phyloP scores from a whole-genome alignment of 176 grass and related monocot genomes.

The Urochloa ruziziensis region DNA sequence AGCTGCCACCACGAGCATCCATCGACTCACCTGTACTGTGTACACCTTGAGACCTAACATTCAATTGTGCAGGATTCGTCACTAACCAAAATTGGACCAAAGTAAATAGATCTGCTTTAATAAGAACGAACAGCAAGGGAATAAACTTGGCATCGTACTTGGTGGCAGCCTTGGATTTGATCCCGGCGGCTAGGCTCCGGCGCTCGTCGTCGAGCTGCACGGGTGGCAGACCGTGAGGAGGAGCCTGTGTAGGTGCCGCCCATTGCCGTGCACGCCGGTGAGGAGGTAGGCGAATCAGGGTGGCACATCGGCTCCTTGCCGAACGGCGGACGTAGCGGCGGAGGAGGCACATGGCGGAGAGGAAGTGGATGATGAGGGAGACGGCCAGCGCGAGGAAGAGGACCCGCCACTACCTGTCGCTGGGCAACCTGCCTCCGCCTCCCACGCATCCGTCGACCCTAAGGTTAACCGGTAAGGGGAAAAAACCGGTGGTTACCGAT shows the following conservation, averaged over 20 bases:
- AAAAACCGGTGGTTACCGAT: too few relatives aligned
- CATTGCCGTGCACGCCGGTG: conserved; percentile 51
- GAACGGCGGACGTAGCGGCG: neutral
- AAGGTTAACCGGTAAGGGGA: too few relatives aligned
- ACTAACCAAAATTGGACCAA: too few relatives aligned
- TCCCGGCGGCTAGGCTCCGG: conserved; percentile 40
- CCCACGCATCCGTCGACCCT: conserved; percentile 20
- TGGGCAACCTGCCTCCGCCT: neutral
- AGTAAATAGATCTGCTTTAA: too few relatives aligned
- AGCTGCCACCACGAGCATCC: too few relatives aligned
- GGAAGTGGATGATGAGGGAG: conserved; percentile 56
- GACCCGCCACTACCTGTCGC: conserved; percentile 43
- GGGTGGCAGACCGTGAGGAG: conserved; percentile 85
- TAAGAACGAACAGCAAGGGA: too few relatives aligned
- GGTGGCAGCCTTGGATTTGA: too few relatives aligned
- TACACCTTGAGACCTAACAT: too few relatives aligned
- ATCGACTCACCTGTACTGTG: too few relatives aligned
- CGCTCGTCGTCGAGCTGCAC: conserved; percentile 55
- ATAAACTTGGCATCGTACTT: too few relatives aligned
- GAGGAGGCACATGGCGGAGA: conserved; percentile 30
- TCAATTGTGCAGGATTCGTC: too few relatives aligned
- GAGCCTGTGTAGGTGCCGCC: conserved; percentile 52
- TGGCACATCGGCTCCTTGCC: conserved; percentile 18
- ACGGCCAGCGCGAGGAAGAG: conserved; percentile 45
- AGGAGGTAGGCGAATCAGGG: conserved; percentile 83